A percentile compares a stretch with the other conserved stretches of the same genome.
Conservation (phyloP, 768 basidiomycete genomes). For the Mycena metata region DNA sequence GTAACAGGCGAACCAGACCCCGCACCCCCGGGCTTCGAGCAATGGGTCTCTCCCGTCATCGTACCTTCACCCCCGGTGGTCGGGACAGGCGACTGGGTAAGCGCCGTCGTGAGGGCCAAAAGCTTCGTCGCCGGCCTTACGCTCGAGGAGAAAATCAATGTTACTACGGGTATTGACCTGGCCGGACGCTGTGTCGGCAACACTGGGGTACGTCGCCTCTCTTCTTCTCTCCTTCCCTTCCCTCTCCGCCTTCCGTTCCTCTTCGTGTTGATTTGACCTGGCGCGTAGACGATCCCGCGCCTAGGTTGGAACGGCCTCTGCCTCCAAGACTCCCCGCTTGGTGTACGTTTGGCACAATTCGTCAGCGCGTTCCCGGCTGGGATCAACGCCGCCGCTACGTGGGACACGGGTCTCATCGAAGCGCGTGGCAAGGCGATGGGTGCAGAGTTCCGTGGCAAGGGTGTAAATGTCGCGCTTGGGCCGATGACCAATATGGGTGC, state of each 20-base stretch:
- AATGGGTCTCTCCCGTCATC: too few species aligned
- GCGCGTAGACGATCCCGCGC: slow-evolving; percentile 7
- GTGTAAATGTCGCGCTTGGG: slow-evolving; percentile 48
- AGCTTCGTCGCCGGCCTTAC: neutral
- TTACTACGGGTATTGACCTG: slow-evolving; percentile 24
- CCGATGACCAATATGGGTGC: slow-evolving; percentile 38
- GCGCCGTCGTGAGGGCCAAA: too few species aligned
- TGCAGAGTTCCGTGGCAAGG: slow-evolving; percentile 71
- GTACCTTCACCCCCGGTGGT: too few species aligned
- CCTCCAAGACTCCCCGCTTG: slow-evolving; percentile 19
- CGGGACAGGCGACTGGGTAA: too few species aligned
- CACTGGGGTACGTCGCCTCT: too few species aligned
- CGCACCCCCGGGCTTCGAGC: too few species aligned
- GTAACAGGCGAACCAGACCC: too few species aligned
- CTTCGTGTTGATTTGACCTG: slow-evolving; percentile 5
- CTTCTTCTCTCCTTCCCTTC: neutral
- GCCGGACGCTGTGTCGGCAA: neutral
- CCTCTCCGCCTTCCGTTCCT: too few species aligned
- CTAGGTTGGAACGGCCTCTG: slow-evolving; percentile 8
- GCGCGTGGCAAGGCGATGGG: slow-evolving; percentile 71
- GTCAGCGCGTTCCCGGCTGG: slow-evolving; percentile 10
- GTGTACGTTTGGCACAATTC: slow-evolving; percentile 27
- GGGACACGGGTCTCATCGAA: slow-evolving; percentile 39
- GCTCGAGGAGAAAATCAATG: slow-evolving; percentile 7
- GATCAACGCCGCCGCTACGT: slow-evolving; percentile 44